Evolutionary conservation across 345 rosid genomes (phyloP).

Genomic region (Draba incana): DNA sequence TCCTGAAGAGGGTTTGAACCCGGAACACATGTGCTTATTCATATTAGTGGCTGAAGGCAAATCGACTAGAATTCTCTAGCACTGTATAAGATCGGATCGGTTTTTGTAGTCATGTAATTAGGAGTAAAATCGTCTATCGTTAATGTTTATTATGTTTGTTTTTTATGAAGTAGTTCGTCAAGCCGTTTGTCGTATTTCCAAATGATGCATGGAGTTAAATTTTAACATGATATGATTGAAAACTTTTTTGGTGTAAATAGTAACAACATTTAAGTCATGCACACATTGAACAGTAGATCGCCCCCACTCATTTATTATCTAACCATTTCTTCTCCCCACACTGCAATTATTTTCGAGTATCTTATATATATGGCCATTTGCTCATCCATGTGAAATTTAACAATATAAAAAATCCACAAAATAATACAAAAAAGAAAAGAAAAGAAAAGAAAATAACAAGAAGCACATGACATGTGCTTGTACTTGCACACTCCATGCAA

Average conservation of each 20-base stretch:
- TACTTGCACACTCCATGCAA: constrained; percentile 33
- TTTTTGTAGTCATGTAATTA: too few relatives aligned
- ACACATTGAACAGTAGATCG: constrained; percentile 24
- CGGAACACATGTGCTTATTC: not conserved
- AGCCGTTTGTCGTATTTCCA: too few relatives aligned
- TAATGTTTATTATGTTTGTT: too few relatives aligned
- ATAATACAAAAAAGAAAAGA: constrained; percentile 16
- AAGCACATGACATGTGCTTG: constrained; percentile 41
- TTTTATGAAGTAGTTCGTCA: too few relatives aligned
- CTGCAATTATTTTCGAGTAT: constrained; percentile 19
- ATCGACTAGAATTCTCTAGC: too few relatives aligned
- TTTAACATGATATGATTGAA: too few relatives aligned
- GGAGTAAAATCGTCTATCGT: too few relatives aligned
- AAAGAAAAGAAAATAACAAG: not conserved
- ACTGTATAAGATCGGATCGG: too few relatives aligned
- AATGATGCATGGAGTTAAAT: too few relatives aligned
- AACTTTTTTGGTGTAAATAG: not conserved
- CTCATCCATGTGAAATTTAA: constrained; percentile 35
- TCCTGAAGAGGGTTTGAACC: too few relatives aligned
- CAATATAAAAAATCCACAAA: constrained; percentile 19
- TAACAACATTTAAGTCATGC: constrained; percentile 1
- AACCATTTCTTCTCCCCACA: constrained; percentile 29
- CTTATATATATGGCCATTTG: constrained; percentile 15
- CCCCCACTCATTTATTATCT: constrained; percentile 38
- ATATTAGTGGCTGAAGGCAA: too few relatives aligned